A percentile compares a stretch with the other conserved stretches of the same genome.
phyloP scores from a whole-genome alignment of 2,329 filamentous ascomycete genomes.

The Cercospora brassicicola region DNA sequence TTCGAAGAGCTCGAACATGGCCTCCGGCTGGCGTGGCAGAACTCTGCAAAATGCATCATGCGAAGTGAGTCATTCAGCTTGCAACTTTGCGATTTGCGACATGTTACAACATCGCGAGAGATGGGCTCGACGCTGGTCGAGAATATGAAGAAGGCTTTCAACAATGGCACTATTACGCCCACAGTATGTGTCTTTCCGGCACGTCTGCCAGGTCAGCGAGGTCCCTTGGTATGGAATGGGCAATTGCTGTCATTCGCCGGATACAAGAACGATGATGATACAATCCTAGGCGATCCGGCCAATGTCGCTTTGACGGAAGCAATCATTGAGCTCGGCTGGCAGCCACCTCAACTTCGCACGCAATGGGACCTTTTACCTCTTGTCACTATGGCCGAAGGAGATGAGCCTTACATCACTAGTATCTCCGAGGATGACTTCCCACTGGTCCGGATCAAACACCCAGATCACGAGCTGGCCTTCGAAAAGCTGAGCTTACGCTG shows the following conservation, averaged over 20 bases:
- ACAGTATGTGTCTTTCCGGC: slow-evolving; percentile 17
- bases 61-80: slow-evolving; percentile 12
- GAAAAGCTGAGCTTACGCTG: slow-evolving; percentile 13
- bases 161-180: slow-evolving; percentile 10
- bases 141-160: slow-evolving; percentile 4
- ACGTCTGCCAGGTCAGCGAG: not conserved
- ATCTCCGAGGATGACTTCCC: slow-evolving; percentile 12
- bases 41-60: slow-evolving; percentile 17
- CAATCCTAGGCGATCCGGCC: slow-evolving; percentile 12
- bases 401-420: not conserved
- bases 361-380: slow-evolving; percentile 17
- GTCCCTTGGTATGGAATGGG: slow-evolving; percentile 16
- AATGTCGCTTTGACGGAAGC: slow-evolving; percentile 11
- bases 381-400: slow-evolving; percentile 16
- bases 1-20: slow-evolving; percentile 9
- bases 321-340: slow-evolving; percentile 15
- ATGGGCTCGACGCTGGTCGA: slow-evolving; percentile 9
- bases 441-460: slow-evolving; percentile 11
- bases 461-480: slow-evolving; percentile 3
- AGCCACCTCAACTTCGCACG: slow-evolving; percentile 5
- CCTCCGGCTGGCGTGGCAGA: slow-evolving; percentile 13
- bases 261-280: slow-evolving; percentile 6
- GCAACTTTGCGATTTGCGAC: slow-evolving; percentile 9
- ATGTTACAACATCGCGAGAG: slow-evolving; percentile 2
- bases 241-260: slow-evolving; percentile 15